Base-by-base conservation (phyloP, 345 rosid species). In the Salix suchowensis region DNA sequence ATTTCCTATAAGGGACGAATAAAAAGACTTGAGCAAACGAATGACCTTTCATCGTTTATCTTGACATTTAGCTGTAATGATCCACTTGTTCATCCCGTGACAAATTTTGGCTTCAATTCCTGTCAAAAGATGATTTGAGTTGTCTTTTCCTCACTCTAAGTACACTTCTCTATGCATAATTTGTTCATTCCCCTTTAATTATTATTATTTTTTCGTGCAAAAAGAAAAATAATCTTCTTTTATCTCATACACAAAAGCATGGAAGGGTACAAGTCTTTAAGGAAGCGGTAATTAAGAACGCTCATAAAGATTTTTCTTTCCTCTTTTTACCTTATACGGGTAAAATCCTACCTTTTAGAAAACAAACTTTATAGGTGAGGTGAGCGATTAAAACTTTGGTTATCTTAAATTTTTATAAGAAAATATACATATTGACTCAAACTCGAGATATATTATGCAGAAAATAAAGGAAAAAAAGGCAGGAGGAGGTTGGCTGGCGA, bases 371-470 rank as follows among this genome's bases (percentile, higher is more conserved):
- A 28, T 28, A 28, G 30, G 30, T 28, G 0, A 28, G 2, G 30
- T 28, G 30, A 28, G 2, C 3, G 0, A 28, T 0, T 28, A 28
- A 28, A 30, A 30, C 4, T 30, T 0, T 30, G 0, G 0, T 2
- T 30, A 2, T 30, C 32, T 30, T 0, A 30, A 0, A 2, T 30
- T 30, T 30, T 30, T 30, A 3, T 30, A 30, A 30, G 0, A n/a
- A n/a, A 30, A 30, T 0, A 30, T 28, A 28, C 0, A 30, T 2
- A 2, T 0, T 30, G 4, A 30, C 0, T 30, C 4, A 30, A 30
- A 30, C 32, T 30, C 32, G 4, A 3, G 4, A 30, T 0, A 4
- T 30, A 30, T 2, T 30, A 0, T 30, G 4, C 32, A 30, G 4
- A 0, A 30, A 30, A 30, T 3, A 30, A 30, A 4, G 0, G 4